Evolutionary conservation across 192 early-diverging fungal species (phyloP), one percentile per base, ranked within the genome.

Genomic region (Oehlia diaphana): DNA sequence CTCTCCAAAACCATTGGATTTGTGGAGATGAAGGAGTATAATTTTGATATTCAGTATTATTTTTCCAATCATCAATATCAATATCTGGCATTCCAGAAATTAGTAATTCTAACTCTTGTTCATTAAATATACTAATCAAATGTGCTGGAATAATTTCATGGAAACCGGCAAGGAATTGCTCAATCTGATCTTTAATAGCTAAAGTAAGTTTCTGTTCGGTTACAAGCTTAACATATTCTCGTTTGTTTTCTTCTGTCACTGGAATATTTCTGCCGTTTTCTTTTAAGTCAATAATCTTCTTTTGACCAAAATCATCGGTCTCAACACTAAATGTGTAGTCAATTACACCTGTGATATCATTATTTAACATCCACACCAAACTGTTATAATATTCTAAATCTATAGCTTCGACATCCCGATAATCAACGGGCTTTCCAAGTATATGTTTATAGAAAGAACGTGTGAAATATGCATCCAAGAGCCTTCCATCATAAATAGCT

Each of bases 1-100:
- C 96, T 49, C 98, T 88, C 98, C 98, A 99, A 89, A 99, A 99
- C 96, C 96, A 96, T 82, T 97, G 96, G 63, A 99, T 93, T 82
- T 96, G 97, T 28, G 95, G 94, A 26, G 95, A 94, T 23, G 93
- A 87, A 14, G 88, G 83, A 23, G 91, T 90, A 83, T 96, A 99
- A 58, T 95, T 94, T 78, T 96, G 94, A 82, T 99, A 99, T 84
- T 95, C 95, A 14, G 96, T 96, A 86, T 96, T 98, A 86, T 99
- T 99, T 81, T 96, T 96, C 98, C 97, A 98, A 84, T 99, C 98
- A 81, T 99, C 98, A 72, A 99, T 94, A 83, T 99, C 98, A 81
- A 99, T 97, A 79, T 99, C 98, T 4, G 98, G 98, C 87, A 99
- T 85, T 28, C 98, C 98, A 63, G 96, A 98, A 82, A 99, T 99